Conservation (phyloP, 768 basidiomycete species). For the Fomitopsis pulvina region DNA sequence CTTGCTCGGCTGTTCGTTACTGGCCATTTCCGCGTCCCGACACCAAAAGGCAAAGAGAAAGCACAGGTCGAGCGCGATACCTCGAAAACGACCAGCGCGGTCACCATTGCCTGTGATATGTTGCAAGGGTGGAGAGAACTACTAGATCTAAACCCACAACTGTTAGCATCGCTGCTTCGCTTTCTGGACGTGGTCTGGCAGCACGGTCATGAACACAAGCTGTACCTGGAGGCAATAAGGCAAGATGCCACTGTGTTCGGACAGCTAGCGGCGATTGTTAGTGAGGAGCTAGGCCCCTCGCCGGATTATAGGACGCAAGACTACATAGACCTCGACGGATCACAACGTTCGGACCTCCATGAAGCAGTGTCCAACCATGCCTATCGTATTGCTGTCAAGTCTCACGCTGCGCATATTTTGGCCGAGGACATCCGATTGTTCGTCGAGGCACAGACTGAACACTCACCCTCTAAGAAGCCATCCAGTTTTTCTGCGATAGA, state of each 20-base stretch:
- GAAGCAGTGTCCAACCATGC: slow-evolving; percentile 56
- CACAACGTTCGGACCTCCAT: slow-evolving; percentile 47
- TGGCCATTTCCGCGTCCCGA: slow-evolving; percentile 56
- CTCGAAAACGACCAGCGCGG: slow-evolving; percentile 43
- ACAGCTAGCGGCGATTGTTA: slow-evolving; percentile 54
- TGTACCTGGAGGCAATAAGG: slow-evolving; percentile 48
- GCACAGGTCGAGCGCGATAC: slow-evolving; percentile 23
- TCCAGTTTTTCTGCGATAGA: slow-evolving; percentile 55
- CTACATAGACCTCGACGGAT: slow-evolving; percentile 42
- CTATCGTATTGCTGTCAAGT: slow-evolving; percentile 65
- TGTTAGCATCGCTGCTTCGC: slow-evolving; percentile 65
- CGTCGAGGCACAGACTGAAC: slow-evolving; percentile 26
- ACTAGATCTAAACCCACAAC: slow-evolving; percentile 72
- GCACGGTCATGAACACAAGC: slow-evolving; percentile 68
- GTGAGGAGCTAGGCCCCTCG: slow-evolving; percentile 64
- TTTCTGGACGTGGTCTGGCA: slow-evolving; percentile 80
- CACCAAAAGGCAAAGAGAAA: slow-evolving; percentile 31
- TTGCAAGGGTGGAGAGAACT: slow-evolving; percentile 65
- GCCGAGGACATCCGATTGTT: slow-evolving; percentile 65
- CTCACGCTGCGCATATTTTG: slow-evolving; percentile 68
- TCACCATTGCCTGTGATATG: slow-evolving; percentile 61
- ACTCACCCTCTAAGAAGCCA: slow-evolving; percentile 35
- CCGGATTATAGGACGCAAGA: slow-evolving; percentile 58
- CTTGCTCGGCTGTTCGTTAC: slow-evolving; percentile 73
- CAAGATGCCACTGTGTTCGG: slow-evolving; percentile 63